phyloP scores from a whole-genome alignment of 331 rosid species.

The Acacia concinna region DNA sequence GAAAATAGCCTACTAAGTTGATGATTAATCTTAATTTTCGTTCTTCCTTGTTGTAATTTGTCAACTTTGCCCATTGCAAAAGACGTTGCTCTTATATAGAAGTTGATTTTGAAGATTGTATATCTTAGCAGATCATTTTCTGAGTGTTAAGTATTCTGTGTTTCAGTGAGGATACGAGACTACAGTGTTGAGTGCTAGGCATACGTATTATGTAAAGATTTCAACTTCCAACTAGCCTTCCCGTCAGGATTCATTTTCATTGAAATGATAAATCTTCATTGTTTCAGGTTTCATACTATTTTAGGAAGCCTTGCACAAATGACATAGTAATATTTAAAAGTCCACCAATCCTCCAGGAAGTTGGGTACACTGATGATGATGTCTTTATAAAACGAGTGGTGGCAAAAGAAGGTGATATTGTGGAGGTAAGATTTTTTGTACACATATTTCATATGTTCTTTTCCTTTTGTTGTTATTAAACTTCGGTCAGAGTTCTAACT shows the following conservation, averaged over 20 bases:
- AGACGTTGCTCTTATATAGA: no score
- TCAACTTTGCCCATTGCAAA: neutral
- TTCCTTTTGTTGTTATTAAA: slow-evolving; percentile 5
- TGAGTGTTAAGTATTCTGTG: neutral
- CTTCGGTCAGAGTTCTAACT: neutral
- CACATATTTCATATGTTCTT: neutral
- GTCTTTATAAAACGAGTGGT: slow-evolving; percentile 91
- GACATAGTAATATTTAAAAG: slow-evolving; percentile 93
- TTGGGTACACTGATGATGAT: slow-evolving; percentile 85
- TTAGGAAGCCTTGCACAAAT: slow-evolving; percentile 91
- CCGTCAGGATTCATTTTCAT: slow-evolving; percentile 2
- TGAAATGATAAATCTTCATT: slow-evolving; percentile 19
- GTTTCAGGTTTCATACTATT: slow-evolving; percentile 85
- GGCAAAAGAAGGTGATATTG: slow-evolving; percentile 88
- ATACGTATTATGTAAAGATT: neutral
- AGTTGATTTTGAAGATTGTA: neutral
- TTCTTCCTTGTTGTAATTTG: neutral
- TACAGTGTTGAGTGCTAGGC: neutral
- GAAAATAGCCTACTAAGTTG: neutral
- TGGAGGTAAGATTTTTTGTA: slow-evolving; percentile 63
- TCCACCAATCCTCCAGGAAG: slow-evolving; percentile 96
- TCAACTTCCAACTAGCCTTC: neutral
- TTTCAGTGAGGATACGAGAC: neutral
- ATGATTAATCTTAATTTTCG: neutral
- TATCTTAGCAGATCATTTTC: neutral